phyloP scores from a whole-genome alignment of 805 yeast genomes.

The Metschnikowia similis region DNA sequence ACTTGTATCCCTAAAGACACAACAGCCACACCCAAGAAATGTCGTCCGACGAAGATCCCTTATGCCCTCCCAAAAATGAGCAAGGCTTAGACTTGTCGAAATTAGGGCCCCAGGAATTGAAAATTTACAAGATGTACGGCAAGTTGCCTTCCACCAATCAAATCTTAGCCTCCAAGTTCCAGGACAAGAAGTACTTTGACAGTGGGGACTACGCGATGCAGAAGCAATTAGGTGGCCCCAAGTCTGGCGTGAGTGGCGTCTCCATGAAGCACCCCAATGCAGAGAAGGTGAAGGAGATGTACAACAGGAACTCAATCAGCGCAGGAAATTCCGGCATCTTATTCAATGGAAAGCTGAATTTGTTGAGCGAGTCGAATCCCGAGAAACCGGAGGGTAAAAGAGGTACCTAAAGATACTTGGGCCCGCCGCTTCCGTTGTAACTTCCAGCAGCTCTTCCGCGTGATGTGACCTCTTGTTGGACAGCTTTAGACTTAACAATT shows the following conservation, averaged over 20 bases:
- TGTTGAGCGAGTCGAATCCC: slow-evolving; percentile 49
- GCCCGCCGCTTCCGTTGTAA: not conserved
- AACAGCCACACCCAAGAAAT: slow-evolving; percentile 11
- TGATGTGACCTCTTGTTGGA: not conserved
- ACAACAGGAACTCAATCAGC: slow-evolving; percentile 54
- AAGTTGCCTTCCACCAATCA: slow-evolving; percentile 79
- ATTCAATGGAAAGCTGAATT: slow-evolving; percentile 47
- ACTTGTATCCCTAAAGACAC: not conserved
- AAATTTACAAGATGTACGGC: slow-evolving; percentile 76
- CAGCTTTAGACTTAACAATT: not conserved
- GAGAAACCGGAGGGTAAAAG: slow-evolving; percentile 12
- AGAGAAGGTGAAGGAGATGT: slow-evolving; percentile 55
- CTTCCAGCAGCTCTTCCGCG: not conserved
- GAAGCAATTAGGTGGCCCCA: slow-evolving; percentile 35
- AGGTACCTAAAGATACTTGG: not conserved
- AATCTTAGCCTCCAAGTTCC: slow-evolving; percentile 65
- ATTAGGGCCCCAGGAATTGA: slow-evolving; percentile 73
- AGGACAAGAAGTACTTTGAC: slow-evolving; percentile 88
- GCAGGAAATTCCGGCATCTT: slow-evolving; percentile 41
- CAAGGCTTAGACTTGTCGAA: slow-evolving; percentile 51
- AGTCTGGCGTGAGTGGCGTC: slow-evolving; percentile 31
- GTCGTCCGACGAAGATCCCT: slow-evolving; percentile 44
- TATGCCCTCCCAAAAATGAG: slow-evolving; percentile 43
- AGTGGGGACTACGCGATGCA: slow-evolving; percentile 92
- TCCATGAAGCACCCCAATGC: slow-evolving; percentile 50